Evolutionary conservation across 768 basidiomycete genomes (phyloP).

Genomic region (Leccinum imitatum): DNA sequence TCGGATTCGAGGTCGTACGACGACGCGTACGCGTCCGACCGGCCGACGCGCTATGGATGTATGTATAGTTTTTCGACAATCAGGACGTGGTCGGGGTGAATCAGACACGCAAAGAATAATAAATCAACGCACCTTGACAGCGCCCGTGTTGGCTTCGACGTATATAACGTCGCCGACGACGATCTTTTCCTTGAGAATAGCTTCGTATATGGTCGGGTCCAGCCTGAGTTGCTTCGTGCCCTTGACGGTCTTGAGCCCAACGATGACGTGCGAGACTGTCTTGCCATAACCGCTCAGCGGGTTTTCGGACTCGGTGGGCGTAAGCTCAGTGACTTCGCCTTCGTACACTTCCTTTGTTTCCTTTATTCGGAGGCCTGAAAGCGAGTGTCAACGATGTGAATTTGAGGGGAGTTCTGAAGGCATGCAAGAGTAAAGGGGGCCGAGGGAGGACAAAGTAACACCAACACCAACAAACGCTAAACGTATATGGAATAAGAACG

Average conservation of each 20-base stretch:
- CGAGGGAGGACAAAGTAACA: background rate
- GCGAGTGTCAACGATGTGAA: background rate
- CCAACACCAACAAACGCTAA: background rate
- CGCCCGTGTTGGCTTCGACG: conserved; percentile 90
- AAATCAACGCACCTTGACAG: conserved; percentile 71
- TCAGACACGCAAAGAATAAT: background rate
- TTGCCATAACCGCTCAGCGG: conserved; percentile 97
- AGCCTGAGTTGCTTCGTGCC: conserved; percentile 93
- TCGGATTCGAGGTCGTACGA: conserved; percentile 98
- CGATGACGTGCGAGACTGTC: conserved; percentile 96
- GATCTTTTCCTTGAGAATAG: conserved; percentile 96
- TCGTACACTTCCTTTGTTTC: conserved; percentile 99
- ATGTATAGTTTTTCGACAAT: background rate
- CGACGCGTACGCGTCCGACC: conserved; percentile 96
- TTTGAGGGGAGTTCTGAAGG: background rate
- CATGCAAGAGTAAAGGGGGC: background rate
- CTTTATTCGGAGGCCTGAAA: conserved; percentile 85
- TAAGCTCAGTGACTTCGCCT: conserved; percentile 96
- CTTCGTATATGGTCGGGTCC: conserved; percentile 95
- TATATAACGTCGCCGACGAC: conserved; percentile 97
- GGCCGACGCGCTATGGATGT: conserved; percentile 75
- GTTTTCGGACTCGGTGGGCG: conserved; percentile 95
- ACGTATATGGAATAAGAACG: conserved; percentile 33
- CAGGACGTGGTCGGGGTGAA: background rate
- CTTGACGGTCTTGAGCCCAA: conserved; percentile 90